phyloP scores from a whole-genome alignment of 2,329 filamentous ascomycete genomes.

The Clathrospora elynae region DNA sequence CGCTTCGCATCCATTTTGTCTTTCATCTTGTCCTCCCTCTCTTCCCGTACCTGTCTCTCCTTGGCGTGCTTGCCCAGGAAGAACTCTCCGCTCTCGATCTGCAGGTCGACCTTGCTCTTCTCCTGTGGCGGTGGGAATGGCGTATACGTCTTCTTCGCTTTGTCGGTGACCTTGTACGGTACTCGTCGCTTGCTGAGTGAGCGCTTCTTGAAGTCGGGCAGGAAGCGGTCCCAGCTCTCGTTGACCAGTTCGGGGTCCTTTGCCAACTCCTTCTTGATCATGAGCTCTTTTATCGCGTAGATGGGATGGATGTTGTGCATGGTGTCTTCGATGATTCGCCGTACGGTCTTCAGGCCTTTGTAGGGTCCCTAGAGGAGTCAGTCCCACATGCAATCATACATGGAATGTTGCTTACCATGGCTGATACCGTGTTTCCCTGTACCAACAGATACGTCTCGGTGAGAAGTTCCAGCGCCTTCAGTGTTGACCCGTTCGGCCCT shows the following conservation, averaged over 20 bases:
- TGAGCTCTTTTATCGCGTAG: conserved; percentile 93
- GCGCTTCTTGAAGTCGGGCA: conserved; percentile 96
- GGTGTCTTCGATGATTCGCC: conserved; percentile 84
- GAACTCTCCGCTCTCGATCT: conserved; percentile 98
- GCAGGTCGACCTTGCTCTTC: conserved; percentile 98
- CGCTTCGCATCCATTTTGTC: conserved; percentile 87
- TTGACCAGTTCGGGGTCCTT: conserved; percentile 85
- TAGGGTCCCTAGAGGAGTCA: too few relatives aligned
- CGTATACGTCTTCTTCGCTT: conserved; percentile 91
- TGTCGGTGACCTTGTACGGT: conserved; percentile 87
- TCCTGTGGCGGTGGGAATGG: conserved; percentile 96
- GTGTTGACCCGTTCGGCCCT: conserved; percentile 85
- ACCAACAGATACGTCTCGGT: conserved; percentile 89
- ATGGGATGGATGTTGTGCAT: conserved; percentile 93
- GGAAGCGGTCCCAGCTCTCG: conserved; percentile 94
- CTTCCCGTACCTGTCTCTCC: conserved; percentile 78
- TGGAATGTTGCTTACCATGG: too few relatives aligned
- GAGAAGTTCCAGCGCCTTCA: conserved; percentile 91
- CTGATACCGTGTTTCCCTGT: conserved; percentile 92
- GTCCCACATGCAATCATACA: too few relatives aligned
- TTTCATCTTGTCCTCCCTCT: conserved; percentile 81
- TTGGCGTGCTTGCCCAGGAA: conserved; percentile 93
- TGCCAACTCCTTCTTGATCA: conserved; percentile 90
- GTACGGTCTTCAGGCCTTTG: conserved; percentile 90
- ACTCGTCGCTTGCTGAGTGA: conserved; percentile 81